Base-by-base conservation (phyloP, 495 filamentous ascomycete genomes). In the Aspergillus avenaceus region DNA sequence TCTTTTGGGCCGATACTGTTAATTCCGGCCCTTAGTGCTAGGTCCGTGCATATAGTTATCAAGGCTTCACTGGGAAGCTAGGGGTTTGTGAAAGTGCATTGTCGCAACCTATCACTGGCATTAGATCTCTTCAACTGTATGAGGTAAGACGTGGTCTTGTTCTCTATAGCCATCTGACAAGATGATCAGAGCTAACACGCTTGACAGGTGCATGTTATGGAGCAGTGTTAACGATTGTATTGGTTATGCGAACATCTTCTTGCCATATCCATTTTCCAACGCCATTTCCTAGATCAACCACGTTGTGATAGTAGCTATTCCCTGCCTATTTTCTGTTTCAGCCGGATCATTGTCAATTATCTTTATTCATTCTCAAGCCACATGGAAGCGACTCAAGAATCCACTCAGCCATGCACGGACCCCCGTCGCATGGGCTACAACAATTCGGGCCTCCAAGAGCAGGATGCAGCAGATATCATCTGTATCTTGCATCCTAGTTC, bases 401-500 rank as follows among this genome's bases (percentile, higher is more conserved):
- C 84, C 37, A 97, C 93, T 1, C 91, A 97, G 61, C 84, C 80
- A 57, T 81, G 85, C 48, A 69, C 87, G 47, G 92, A 95, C 64
- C 88, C 90, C 32, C 81, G 90, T 38, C 82, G 90, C 16, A 64
- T 84, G 47, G 90, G 89, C 13, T 72, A 84, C 53, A 83, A 86
- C 58, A 84, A 82, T 54, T 92, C 90, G 18, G 87, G 86, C 22
- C 78, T 93, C 11, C 84, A 77, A 41, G 87, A 90, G 34, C 72
- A 89, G 51, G 91, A 96, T 58, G 77, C 91, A 24, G 75, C 87
- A 24, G 92, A 96, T 56, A 88, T 97, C 52, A 80, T 97, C 43
- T 95, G 89, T 67, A 85, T 96, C 40, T 78, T 98, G 4, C 83
- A 93, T 50, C 92, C 93, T 2, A 80, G 79, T 43, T 88, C 91